phyloP scores from a whole-genome alignment of 192 early-diverging fungal species.

The Pilobolus umbonatus region DNA sequence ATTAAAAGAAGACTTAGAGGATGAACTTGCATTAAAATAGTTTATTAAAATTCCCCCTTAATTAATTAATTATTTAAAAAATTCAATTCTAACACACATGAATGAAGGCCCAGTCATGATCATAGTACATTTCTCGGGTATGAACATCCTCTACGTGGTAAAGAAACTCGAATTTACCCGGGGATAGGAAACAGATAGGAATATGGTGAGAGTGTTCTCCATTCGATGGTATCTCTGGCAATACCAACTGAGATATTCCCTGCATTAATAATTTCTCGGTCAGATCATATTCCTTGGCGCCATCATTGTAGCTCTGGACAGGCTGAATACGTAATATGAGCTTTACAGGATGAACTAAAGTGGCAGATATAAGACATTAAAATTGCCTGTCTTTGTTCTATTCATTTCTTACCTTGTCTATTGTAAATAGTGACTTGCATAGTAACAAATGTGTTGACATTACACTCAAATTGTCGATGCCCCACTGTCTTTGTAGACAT shows the following conservation, averaged over 20 bases:
- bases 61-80: not conserved
- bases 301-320: slow-evolving; percentile 47
- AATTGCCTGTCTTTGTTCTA: not conserved
- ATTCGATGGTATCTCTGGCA: slow-evolving; percentile 50
- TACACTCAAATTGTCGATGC: slow-evolving; percentile 40
- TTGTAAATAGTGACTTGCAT: slow-evolving; percentile 46
- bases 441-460: slow-evolving; percentile 44
- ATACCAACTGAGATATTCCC: slow-evolving; percentile 45
- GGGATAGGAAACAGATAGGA: slow-evolving; percentile 50
- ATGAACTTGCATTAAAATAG: not conserved
- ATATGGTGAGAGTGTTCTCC: slow-evolving; percentile 35
- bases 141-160: slow-evolving; percentile 54
- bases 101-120: slow-evolving; percentile 40
- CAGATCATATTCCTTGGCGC: slow-evolving; percentile 51
- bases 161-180: slow-evolving; percentile 51
- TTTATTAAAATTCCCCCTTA: not conserved
- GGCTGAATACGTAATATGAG: slow-evolving; percentile 52
- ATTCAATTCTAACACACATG: slow-evolving; percentile 15
- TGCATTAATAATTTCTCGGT: slow-evolving; percentile 45
- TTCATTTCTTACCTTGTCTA: slow-evolving; percentile 40
- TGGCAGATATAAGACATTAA: not conserved
- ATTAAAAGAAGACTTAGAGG: slow-evolving; percentile 20
- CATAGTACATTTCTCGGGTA: slow-evolving; percentile 45
- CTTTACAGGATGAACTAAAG: slow-evolving; percentile 25
- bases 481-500: slow-evolving; percentile 7